These are phyloP conservation scores for Phyllosticta capitalensis DNA, from an alignment of 2,329 filamentous ascomycete genomes.

Conservation along the genomic window DNA sequence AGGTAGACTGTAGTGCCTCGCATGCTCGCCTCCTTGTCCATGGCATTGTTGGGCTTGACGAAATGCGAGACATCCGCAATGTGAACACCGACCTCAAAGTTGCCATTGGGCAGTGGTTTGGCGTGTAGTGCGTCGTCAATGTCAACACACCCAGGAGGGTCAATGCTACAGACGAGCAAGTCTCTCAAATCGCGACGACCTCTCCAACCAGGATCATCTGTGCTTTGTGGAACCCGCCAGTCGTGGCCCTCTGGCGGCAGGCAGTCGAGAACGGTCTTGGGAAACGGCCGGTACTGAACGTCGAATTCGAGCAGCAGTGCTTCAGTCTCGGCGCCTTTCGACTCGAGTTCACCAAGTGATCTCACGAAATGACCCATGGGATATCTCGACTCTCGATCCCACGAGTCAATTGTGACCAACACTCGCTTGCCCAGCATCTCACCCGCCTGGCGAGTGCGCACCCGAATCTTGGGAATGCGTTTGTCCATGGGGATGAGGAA, in stretches of 20 bases:
- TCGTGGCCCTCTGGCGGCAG: slow-evolving; percentile 83
- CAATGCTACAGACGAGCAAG: slow-evolving; percentile 91
- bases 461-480: slow-evolving; percentile 88
- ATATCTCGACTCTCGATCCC: slow-evolving; percentile 88
- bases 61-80: slow-evolving; percentile 99
- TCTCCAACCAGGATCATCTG: slow-evolving; percentile 76
- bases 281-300: slow-evolving; percentile 94
- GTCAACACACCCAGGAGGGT: slow-evolving; percentile 91
- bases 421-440: slow-evolving; percentile 87
- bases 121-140: slow-evolving; percentile 97
- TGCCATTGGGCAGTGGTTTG: slow-evolving; percentile 74
- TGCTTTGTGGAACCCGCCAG: slow-evolving; percentile 80
- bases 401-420: slow-evolving; percentile 85
- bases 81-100: slow-evolving; percentile 92
- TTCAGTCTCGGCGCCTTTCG: slow-evolving; percentile 95
- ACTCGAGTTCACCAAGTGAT: slow-evolving; percentile 85
- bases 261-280: slow-evolving; percentile 90
- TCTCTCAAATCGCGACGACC: slow-evolving; percentile 74
- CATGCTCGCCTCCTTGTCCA: slow-evolving; percentile 91
- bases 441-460: slow-evolving; percentile 81
- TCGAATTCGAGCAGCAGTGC: slow-evolving; percentile 90
- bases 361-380: slow-evolving; percentile 90
- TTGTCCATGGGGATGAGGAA: slow-evolving; percentile 98
- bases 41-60: slow-evolving; percentile 91
- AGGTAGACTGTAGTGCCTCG: slow-evolving; percentile 95